Evolutionary conservation across 2,329 filamentous ascomycete genomes (phyloP), one percentile per base, ranked within the genome.

Genomic region (Botrytis elliptica): DNA sequence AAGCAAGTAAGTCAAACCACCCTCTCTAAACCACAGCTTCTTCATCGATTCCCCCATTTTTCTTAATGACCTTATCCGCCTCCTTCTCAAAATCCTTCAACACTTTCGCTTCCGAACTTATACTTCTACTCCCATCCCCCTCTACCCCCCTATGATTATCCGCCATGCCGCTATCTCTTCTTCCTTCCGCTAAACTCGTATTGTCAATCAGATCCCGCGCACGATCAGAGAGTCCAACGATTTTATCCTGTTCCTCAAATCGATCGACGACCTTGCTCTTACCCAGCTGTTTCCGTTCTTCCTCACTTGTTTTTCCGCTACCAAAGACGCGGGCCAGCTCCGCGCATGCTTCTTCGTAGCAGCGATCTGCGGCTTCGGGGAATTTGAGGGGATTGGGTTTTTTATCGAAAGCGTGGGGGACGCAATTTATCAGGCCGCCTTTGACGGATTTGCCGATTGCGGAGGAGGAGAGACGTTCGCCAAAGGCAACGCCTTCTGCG

Each of bases 331-430:
- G 52, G 20, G 60, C 77, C 16, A 81, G 63, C 29, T 81, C 77
- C 20, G 79, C 77, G 71, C 80, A 81, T 2, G 79, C 80, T 70
- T 81, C 80, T 1, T 64, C 46, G 68, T 81, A 81, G 62, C 78
- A 80, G 46, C 75, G 71, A 62, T 81, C 78, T 1, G 80, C 80
- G 0, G 70, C 73, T 62, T 79, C 76, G 4, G 80, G 79, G 57
- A 81, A 81, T 72, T 84, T 85, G 38, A 88, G 79, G 7, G 88
- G 89, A 78, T 90, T 91, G 0, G 89, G 89, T 42, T 86, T 87
- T 82, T 92, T 92, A 78, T 92, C 90, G 86, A 90, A 92, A 0
- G 86, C 90, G 79, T 92, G 90, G 42, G 86, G 85, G 36, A 90
- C 89, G 3, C 85, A 88, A 5, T 84, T 82, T 3, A 92, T 85